Conservation (phyloP, 257 asterid genomes). For the Capsicum chinense region DNA sequence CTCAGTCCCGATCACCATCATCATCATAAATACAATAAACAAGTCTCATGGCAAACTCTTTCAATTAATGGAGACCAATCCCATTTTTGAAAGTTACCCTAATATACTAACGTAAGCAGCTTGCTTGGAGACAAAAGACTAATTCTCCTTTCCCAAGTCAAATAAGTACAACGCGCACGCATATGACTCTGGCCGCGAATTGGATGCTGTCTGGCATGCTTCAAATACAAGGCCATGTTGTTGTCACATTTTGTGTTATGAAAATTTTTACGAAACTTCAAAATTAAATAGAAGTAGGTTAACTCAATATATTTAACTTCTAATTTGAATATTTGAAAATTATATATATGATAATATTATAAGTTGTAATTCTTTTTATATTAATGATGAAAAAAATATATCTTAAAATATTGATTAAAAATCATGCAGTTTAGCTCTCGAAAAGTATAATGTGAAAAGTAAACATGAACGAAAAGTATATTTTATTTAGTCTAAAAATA, state of each 20-base stretch:
- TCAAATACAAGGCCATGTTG: background rate
- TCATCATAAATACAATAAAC: background rate
- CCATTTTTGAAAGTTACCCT: background rate
- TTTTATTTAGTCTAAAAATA: background rate
- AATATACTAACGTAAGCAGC: background rate
- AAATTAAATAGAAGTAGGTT: too few relatives aligned
- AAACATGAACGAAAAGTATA: too few relatives aligned
- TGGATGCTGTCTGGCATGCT: background rate
- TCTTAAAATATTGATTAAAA: too few relatives aligned
- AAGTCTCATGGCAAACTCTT: background rate
- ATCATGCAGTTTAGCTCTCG: too few relatives aligned
- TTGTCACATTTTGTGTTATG: background rate
- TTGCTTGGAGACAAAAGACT: conserved; percentile 11
- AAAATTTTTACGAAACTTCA: too few relatives aligned
- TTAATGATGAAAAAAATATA: too few relatives aligned
- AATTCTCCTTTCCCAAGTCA: background rate
- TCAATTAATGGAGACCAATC: background rate
- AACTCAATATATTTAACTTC: too few relatives aligned
- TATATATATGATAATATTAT: too few relatives aligned
- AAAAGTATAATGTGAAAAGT: too few relatives aligned
- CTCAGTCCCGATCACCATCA: background rate
- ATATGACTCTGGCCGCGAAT: background rate
- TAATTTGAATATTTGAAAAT: too few relatives aligned
- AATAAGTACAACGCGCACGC: conserved; percentile 16
- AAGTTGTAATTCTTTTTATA: too few relatives aligned